Evolutionary conservation across 371 early-diverging fungal genomes (phyloP).

Genomic region (Zopfochytrium polystomum): DNA sequence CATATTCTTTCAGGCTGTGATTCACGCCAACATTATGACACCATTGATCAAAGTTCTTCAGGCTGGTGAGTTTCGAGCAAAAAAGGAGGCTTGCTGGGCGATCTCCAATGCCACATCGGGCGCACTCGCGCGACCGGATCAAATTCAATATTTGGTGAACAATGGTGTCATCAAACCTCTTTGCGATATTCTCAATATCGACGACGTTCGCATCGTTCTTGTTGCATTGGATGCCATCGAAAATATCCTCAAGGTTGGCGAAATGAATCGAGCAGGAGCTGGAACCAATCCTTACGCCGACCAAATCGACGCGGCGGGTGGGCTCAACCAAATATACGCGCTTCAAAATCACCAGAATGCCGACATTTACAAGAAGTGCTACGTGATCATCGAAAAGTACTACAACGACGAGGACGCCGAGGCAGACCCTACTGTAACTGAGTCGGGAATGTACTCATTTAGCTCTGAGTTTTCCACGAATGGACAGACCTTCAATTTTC

Average conservation of each 20-base stretch:
- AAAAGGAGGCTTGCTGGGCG: conserved; percentile 99
- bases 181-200: conserved; percentile 84
- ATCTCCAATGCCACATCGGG: conserved; percentile 97
- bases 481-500: too few relatives aligned
- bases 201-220: conserved; percentile 91
- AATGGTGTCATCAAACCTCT: conserved; percentile 93
- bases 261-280: conserved; percentile 56
- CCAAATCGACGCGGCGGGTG: conserved; percentile 85
- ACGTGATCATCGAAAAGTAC: conserved; percentile 87
- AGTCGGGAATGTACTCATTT: too few relatives aligned
- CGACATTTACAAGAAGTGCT: conserved; percentile 94
- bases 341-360: conserved; percentile 87
- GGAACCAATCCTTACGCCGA: conserved; percentile 81
- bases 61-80: conserved; percentile 92
- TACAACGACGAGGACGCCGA: conserved; percentile 81
- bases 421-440: too few relatives aligned
- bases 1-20: conserved; percentile 56
- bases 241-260: conserved; percentile 96
- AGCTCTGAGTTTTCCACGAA: too few relatives aligned
- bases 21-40: conserved; percentile 92
- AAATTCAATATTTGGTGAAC: conserved; percentile 78
- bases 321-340: conserved; percentile 86
- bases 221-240: conserved; percentile 96
- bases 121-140: conserved; percentile 83
- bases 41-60: conserved; percentile 85